Percentiles rank a stretch among this genome's conserved stretches.
phyloP scores from a whole-genome alignment of 306 rosid genomes.

The Rosa chinensis region DNA sequence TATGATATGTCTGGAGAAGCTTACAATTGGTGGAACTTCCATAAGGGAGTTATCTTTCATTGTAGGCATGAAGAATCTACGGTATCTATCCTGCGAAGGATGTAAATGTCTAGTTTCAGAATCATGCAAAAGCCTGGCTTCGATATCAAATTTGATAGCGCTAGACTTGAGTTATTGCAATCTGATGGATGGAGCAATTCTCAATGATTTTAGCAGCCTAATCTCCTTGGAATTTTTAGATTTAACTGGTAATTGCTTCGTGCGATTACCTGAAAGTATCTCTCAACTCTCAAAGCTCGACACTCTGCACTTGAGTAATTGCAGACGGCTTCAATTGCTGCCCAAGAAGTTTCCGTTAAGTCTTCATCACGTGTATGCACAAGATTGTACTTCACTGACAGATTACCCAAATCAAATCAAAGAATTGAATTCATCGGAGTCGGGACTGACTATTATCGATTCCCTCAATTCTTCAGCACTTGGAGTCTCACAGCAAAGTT shows the following conservation, averaged over 20 bases:
- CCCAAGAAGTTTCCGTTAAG: constrained; percentile 9
- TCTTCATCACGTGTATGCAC: constrained; percentile 3
- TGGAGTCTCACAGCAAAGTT: no score
- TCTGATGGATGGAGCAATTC: constrained; percentile 9
- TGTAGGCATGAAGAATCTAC: constrained; percentile 1
- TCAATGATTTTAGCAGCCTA: not conserved
- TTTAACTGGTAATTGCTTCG: not conserved
- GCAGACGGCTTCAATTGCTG: not conserved
- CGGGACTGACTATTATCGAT: not conserved
- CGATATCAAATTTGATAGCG: not conserved
- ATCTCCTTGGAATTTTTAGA: not conserved
- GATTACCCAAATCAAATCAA: not conserved
- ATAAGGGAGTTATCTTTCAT: constrained; percentile 9
- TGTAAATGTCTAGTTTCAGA: not conserved
- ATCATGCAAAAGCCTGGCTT: not conserved
- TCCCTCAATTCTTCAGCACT: not conserved
- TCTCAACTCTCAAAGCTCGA: not conserved
- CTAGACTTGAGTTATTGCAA: constrained; percentile 24
- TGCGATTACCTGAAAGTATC: not conserved
- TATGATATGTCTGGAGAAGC: constrained; percentile 6
- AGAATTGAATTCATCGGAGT: not conserved
- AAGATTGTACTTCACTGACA: constrained; percentile 10
- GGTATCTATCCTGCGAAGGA: not conserved
- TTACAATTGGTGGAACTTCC: constrained; percentile 20
- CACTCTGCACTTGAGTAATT: not conserved